A percentile compares a stretch with the other conserved stretches of the same genome.
These are phyloP conservation scores for Oehlia diaphana DNA, from an alignment of 192 early-diverging fungal genomes.

Conservation along the genomic window DNA sequence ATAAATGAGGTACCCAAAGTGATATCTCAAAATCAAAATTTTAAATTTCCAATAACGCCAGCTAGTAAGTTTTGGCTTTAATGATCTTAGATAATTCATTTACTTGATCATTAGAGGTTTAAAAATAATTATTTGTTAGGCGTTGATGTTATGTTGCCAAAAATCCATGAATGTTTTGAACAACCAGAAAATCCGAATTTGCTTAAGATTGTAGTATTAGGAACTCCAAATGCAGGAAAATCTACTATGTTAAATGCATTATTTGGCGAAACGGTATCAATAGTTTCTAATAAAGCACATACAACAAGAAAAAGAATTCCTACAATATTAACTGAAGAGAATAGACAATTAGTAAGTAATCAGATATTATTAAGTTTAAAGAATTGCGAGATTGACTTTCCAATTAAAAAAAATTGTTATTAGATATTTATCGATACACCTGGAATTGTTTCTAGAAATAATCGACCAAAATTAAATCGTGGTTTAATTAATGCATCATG, in stretches of 20 bases:
- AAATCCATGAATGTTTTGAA: neutral
- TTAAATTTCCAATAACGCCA: neutral
- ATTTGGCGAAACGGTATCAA: constrained; percentile 57
- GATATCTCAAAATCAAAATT: neutral
- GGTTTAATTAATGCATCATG: constrained; percentile 58
- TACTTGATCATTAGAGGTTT: neutral
- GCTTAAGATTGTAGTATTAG: constrained; percentile 62
- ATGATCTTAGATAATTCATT: neutral
- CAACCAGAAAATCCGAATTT: constrained; percentile 66
- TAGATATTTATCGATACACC: constrained; percentile 64
- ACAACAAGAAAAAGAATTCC: constrained; percentile 69
- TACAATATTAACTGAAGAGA: constrained; percentile 55
- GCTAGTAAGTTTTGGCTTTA: neutral
- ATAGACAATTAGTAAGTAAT: constrained; percentile 56
- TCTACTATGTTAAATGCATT: constrained; percentile 77
- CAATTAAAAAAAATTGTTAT: neutral
- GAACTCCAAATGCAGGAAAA: constrained; percentile 74
- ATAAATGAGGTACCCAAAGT: neutral
- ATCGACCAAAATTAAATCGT: constrained; percentile 46
- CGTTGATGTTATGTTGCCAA: neutral
- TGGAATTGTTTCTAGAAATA: constrained; percentile 50
- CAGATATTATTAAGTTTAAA: neutral
- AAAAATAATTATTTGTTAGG: neutral
- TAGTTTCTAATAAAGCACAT: constrained; percentile 70
- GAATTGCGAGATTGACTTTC: neutral